These are phyloP conservation scores for Carex scoparia DNA, from an alignment of 176 grass and related monocot species.

Conservation along the genomic window DNA sequence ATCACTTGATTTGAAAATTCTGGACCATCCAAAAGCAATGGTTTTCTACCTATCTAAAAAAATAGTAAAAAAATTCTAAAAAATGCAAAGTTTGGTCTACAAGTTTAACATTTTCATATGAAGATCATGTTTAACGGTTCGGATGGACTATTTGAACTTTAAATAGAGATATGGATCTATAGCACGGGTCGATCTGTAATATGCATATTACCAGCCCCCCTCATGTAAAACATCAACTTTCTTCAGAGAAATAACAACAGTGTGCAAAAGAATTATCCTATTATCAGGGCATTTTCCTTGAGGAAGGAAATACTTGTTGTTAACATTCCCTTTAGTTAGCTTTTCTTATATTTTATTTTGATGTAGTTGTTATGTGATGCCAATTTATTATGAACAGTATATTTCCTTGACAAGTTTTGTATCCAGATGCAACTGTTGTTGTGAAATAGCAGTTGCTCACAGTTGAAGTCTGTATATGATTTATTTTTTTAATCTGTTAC, in stretches of 20 bases:
- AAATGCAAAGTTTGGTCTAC: too few relatives aligned
- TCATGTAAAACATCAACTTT: neutral
- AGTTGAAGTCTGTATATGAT: conserved; percentile 11
- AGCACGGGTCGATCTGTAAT: neutral
- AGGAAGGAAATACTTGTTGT: neutral
- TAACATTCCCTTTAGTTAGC: neutral
- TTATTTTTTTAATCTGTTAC: neutral
- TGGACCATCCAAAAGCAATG: too few relatives aligned
- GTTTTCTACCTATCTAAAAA: too few relatives aligned
- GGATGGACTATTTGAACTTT: too few relatives aligned
- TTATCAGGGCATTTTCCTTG: neutral
- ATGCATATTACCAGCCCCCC: too few relatives aligned
- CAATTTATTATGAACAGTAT: neutral
- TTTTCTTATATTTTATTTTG: neutral
- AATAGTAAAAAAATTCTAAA: too few relatives aligned
- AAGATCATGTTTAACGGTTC: too few relatives aligned
- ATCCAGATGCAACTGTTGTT: neutral
- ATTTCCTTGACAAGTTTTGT: neutral
- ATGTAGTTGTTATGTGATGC: neutral
- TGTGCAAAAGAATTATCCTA: neutral
- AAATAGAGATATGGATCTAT: neutral
- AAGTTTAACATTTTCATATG: too few relatives aligned
- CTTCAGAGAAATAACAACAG: neutral
- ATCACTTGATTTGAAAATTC: too few relatives aligned
- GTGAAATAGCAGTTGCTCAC: neutral